A percentile compares a stretch with the other conserved stretches of the same genome.
phyloP scores from a whole-genome alignment of 164 flowering plant genomes.

The Sextonia rubra region DNA sequence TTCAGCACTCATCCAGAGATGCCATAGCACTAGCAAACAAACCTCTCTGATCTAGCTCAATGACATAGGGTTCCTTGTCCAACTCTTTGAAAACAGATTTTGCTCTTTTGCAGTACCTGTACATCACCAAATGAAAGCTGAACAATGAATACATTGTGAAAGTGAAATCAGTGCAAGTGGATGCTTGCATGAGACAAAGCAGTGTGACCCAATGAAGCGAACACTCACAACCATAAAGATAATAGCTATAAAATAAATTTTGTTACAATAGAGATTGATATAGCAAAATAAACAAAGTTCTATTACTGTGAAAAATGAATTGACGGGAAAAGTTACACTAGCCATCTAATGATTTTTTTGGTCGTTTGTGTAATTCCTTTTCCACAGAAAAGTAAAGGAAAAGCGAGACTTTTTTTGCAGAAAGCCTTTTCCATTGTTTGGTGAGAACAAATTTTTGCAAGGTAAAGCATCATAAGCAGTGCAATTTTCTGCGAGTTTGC shows the following conservation, averaged over 20 bases:
- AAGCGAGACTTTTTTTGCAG: too few species aligned
- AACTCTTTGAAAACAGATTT: constrained; percentile 86
- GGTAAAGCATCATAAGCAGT: too few species aligned
- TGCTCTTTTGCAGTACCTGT: constrained; percentile 81
- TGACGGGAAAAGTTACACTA: too few species aligned
- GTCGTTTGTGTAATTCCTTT: background rate
- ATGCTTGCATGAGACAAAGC: background rate
- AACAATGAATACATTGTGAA: background rate
- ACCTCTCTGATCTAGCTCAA: constrained; percentile 95
- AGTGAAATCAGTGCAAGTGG: background rate
- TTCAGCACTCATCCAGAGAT: background rate
- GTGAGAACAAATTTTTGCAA: too few species aligned
- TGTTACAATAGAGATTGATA: too few species aligned
- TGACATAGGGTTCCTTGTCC: constrained; percentile 64
- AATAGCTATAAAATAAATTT: too few species aligned
- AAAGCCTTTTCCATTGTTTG: too few species aligned
- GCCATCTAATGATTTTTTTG: background rate
- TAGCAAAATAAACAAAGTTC: too few species aligned
- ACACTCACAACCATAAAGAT: background rate
- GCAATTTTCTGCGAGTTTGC: too few species aligned
- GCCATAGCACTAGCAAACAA: constrained; percentile 5
- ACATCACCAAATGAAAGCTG: constrained; percentile 5
- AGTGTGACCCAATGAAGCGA: background rate
- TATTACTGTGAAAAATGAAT: too few species aligned
- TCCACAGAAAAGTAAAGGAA: too few species aligned